phyloP scores from a whole-genome alignment of 2,329 filamentous ascomycete genomes.

The Penicillium olsonii region DNA sequence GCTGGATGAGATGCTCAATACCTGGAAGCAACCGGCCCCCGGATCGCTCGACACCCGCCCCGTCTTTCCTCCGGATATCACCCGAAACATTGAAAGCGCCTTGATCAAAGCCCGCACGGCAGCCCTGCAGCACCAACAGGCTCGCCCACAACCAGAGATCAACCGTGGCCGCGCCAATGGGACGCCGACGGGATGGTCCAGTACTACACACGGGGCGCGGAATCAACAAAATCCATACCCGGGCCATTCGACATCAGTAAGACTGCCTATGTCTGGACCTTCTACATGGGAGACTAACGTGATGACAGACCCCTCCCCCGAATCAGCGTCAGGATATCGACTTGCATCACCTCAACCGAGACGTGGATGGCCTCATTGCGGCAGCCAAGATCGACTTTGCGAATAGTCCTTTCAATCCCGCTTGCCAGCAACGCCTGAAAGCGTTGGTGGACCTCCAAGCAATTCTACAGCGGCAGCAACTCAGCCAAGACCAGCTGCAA shows the following conservation, averaged over 20 bases:
- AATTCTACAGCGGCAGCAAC: slow-evolving; percentile 73
- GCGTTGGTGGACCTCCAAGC: slow-evolving; percentile 83
- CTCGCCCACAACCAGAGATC: slow-evolving; percentile 58
- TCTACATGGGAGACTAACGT: slow-evolving; percentile 7
- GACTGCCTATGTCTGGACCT: neutral
- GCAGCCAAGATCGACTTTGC: slow-evolving; percentile 73
- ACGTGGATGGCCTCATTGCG: slow-evolving; percentile 77
- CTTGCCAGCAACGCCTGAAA: slow-evolving; percentile 76
- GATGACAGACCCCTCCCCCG: slow-evolving; percentile 32
- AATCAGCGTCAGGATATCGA: slow-evolving; percentile 45
- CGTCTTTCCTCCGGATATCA: slow-evolving; percentile 85
- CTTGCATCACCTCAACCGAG: slow-evolving; percentile 75
- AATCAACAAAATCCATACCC: slow-evolving; percentile 29
- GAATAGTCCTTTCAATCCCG: slow-evolving; percentile 72
- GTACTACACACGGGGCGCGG: slow-evolving; percentile 61
- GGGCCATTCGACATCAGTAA: slow-evolving; percentile 27
- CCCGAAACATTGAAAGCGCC: slow-evolving; percentile 89
- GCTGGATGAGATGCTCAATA: slow-evolving; percentile 96
- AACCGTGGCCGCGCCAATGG: slow-evolving; percentile 53
- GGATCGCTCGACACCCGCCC: slow-evolving; percentile 90
- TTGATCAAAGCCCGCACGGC: slow-evolving; percentile 76
- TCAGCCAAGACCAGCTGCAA: slow-evolving; percentile 79
- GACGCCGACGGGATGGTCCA: slow-evolving; percentile 63
- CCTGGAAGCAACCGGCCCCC: slow-evolving; percentile 95
- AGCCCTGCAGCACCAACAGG: slow-evolving; percentile 51